Conservation (phyloP, 441 rosid genomes). For the Erodium trifolium region DNA sequence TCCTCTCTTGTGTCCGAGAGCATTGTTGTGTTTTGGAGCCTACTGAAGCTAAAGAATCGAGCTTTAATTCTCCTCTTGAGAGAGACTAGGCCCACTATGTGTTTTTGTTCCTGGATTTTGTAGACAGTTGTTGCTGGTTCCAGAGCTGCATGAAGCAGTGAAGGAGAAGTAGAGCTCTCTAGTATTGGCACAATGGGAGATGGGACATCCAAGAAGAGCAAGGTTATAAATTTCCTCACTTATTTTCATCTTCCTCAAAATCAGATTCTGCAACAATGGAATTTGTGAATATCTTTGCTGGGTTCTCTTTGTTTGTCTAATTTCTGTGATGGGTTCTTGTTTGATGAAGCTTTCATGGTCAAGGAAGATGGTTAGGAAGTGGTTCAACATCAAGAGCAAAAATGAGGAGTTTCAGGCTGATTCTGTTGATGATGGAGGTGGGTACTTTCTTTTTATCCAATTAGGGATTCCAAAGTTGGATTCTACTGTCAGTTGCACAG, state of each 20-base stretch:
- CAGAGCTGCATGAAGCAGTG: too few relatives aligned
- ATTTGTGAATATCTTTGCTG: conserved; percentile 8
- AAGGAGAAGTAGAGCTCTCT: not conserved
- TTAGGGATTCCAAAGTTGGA: not conserved
- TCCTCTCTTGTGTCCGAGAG: conserved; percentile 17
- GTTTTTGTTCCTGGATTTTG: conserved; percentile 14
- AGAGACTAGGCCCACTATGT: conserved; percentile 8
- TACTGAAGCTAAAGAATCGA: not conserved
- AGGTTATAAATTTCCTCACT: conserved; percentile 35
- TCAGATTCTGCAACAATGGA: conserved; percentile 10
- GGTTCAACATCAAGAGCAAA: conserved; percentile 47
- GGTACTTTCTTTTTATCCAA: not conserved
- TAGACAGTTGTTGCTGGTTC: conserved; percentile 21
- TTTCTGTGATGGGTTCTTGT: not conserved
- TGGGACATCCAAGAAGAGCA: conserved; percentile 69
- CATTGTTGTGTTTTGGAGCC: not conserved
- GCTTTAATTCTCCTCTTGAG: conserved; percentile 7
- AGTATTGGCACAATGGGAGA: conserved; percentile 52
- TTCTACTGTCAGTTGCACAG: too few relatives aligned
- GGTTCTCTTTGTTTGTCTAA: conserved; percentile 5
- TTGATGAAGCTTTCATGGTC: conserved; percentile 73
- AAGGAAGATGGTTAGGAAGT: conserved; percentile 63
- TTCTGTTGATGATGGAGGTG: conserved; percentile 48
- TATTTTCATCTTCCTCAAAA: not conserved
- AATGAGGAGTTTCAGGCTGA: conserved; percentile 83